A percentile compares a stretch with the other conserved stretches of the same genome.
phyloP scores from a whole-genome alignment of 176 grass and related monocot species.

The Poa pratensis region DNA sequence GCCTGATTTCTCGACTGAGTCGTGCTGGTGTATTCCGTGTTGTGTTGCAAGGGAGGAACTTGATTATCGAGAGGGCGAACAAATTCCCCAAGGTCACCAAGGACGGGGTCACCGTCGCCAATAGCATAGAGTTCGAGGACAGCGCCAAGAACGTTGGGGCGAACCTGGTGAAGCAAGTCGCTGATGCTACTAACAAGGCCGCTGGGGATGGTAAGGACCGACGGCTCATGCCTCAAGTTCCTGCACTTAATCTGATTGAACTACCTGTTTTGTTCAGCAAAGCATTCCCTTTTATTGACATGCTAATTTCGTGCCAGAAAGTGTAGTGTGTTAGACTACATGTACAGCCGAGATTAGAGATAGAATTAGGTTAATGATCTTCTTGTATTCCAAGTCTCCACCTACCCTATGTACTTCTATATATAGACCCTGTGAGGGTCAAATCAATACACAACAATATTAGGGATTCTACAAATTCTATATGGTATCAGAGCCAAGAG shows the following conservation, averaged over 20 bases:
- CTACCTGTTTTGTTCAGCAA: conserved; percentile 2
- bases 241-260: conserved; percentile 18
- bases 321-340: too few species aligned
- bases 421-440: too few species aligned
- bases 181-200: conserved; percentile 78
- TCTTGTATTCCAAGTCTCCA: too few species aligned
- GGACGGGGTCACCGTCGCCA: conserved; percentile 94
- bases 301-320: not conserved
- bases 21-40: not conserved
- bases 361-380: too few species aligned
- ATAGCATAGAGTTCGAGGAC: conserved; percentile 86
- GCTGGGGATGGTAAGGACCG: conserved; percentile 81
- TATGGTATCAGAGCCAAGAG: too few species aligned
- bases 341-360: too few species aligned
- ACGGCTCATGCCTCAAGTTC: not conserved
- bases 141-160: conserved; percentile 81
- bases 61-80: conserved; percentile 71
- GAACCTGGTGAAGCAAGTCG: conserved; percentile 91
- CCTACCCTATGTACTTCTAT: too few species aligned
- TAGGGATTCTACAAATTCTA: too few species aligned
- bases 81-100: conserved; percentile 77
- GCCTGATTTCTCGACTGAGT: conserved; percentile 20
- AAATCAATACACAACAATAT: too few species aligned
- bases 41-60: conserved; percentile 64
- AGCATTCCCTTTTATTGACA: not conserved